Conservation (phyloP, 2,329 filamentous ascomycete genomes). For the Fusarium xyrophilum region DNA sequence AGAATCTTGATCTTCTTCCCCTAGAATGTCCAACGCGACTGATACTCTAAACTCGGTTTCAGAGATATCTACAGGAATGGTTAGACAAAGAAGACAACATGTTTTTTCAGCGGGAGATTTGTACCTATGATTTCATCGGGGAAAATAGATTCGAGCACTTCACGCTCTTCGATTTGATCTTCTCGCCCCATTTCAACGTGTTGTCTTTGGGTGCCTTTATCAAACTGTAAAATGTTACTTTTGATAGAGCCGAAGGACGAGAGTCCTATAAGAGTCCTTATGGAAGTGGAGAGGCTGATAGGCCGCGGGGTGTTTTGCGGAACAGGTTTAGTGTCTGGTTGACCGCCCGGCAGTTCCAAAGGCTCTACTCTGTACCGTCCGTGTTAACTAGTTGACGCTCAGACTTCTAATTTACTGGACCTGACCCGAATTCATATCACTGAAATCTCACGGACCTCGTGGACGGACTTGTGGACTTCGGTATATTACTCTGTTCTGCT, state of each 20-base stretch:
- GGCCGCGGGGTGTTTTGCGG: constrained; percentile 41
- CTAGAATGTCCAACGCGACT: constrained; percentile 79
- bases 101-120: constrained; percentile 10
- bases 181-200: constrained; percentile 68
- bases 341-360: constrained; percentile 48
- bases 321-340: constrained; percentile 37
- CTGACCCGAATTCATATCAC: background rate
- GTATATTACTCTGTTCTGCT: background rate
- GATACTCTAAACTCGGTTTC: constrained; percentile 88
- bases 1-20: constrained; percentile 68
- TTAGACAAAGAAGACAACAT: constrained; percentile 20
- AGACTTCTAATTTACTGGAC: background rate
- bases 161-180: constrained; percentile 94
- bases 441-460: background rate
- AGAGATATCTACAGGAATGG: constrained; percentile 73
- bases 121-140: constrained; percentile 94
- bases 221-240: constrained; percentile 6
- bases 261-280: constrained; percentile 31
- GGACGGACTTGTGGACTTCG: background rate
- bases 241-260: constrained; percentile 23
- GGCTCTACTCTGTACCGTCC: background rate
- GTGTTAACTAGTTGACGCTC: background rate
- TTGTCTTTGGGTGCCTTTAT: background rate
- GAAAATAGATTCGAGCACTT: constrained; percentile 98
- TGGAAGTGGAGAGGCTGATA: constrained; percentile 37